Evolutionary conservation across 2,329 filamentous ascomycete species (phyloP), one percentile per base, ranked within the genome.

Genomic region (Trichothecium sympodiale): DNA sequence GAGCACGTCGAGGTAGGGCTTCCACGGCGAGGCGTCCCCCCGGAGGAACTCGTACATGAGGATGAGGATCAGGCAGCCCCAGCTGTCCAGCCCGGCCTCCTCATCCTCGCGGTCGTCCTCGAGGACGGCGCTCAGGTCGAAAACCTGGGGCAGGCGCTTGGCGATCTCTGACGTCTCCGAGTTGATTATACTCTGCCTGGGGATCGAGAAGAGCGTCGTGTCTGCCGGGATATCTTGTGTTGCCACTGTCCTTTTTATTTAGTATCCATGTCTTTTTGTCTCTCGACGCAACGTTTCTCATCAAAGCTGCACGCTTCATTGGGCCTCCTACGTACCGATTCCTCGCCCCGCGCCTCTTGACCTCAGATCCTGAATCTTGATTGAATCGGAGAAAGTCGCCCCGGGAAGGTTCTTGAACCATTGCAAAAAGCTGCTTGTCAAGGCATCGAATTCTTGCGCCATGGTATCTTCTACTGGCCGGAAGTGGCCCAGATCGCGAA

Each of bases 141-240:
- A 69, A 39, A 78, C 55, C 31, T 66, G 56, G 0, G 75, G 68
- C 16, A 80, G 66, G 54, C 64, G 66, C 46, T 56, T 61, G 17
- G 71, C 68, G 20, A 94, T 65, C 33, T 71, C 66, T 1, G 85
- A 91, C 29, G 82, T 93, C 51, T 80, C 70, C 16, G 74, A 65
- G 46, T 74, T 83, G 51, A 94, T 74, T 43, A 94, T 78, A 34
- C 71, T 64, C 32, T 65, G 60, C 41, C 83, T 76, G 3, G 86
- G 85, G 41, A 94, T 83, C 32, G 75, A 79, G 63, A 94, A 94
- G 30, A 94, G 70, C 33, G 80, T 72, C 38, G 85, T 83, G 41
- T 87, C 83, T 46, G 82, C 71, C 14, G 67, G 60, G 36, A 94
- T 84, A 42, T 85, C 74, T 39, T 69, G 55, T 16, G 61, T 69